Evolutionary conservation across 805 yeast genomes (phyloP).

Genomic region (Tanozyma kutaoensis): DNA sequence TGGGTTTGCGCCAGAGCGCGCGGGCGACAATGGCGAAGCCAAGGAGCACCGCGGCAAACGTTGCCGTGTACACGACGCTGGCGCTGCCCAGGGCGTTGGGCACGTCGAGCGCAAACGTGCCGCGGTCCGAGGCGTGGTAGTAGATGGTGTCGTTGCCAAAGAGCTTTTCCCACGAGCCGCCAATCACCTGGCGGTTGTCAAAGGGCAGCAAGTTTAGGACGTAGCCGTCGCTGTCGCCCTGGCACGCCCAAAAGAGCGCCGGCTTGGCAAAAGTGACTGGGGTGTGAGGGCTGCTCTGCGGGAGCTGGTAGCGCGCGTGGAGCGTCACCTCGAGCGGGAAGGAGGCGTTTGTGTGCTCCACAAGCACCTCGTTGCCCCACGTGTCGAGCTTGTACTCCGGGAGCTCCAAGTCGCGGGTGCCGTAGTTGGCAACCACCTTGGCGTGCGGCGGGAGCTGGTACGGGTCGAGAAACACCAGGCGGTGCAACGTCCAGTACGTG

Average conservation of each 20-base stretch:
- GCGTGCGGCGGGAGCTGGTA: conserved; percentile 18
- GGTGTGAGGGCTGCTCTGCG: conserved; percentile 5
- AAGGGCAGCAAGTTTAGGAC: conserved; percentile 24
- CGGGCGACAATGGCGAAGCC: conserved; percentile 3
- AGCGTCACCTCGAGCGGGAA: conserved; percentile 11
- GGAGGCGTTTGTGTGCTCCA: conserved; percentile 6
- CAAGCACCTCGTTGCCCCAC: conserved; percentile 28
- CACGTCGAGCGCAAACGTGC: conserved; percentile 1
- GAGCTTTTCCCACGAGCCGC: conserved; percentile 20
- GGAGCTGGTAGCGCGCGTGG: conserved; percentile 28
- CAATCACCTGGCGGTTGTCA: conserved; percentile 13
- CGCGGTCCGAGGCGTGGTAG: conserved; percentile 11
- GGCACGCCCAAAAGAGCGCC: conserved; percentile 23
- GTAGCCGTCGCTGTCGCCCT: conserved; percentile 12
- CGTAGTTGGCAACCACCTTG: conserved; percentile 13
- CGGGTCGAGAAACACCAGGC: conserved; percentile 22
- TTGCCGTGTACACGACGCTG: conserved; percentile 1
- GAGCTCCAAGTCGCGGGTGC: conserved; percentile 22
- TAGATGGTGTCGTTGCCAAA: conserved; percentile 28
- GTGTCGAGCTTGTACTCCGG: conserved; percentile 21
- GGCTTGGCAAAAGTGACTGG: conserved; percentile 11
- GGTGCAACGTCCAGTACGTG: conserved; percentile 17
- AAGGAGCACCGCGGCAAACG: conserved; percentile 3
- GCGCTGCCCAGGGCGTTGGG: conserved; percentile 4
- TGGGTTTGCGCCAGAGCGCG: background rate